phyloP scores from a whole-genome alignment of 2,329 filamentous ascomycete genomes.

The Alternaria ethzedia region DNA sequence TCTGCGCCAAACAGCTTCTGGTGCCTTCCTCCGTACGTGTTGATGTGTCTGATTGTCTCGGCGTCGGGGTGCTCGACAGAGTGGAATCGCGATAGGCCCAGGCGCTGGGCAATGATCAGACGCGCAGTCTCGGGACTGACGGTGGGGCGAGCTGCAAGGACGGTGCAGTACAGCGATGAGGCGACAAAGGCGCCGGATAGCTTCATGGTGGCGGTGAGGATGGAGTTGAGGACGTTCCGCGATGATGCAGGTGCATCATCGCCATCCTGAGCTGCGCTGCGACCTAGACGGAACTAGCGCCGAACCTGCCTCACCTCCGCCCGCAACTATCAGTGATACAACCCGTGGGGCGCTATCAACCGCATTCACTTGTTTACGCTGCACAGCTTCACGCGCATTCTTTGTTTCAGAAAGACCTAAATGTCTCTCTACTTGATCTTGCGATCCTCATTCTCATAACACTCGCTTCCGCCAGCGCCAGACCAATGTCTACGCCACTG shows the following conservation, averaged over 20 bases:
- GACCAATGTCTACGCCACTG: slow-evolving; percentile 48
- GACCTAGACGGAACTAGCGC: slow-evolving; percentile 11
- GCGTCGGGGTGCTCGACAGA: slow-evolving; percentile 49
- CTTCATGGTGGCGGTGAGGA: slow-evolving; percentile 53
- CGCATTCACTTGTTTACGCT: background rate
- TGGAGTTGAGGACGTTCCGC: slow-evolving; percentile 19
- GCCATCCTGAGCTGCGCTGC: slow-evolving; percentile 13
- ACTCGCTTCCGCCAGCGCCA: slow-evolving; percentile 18
- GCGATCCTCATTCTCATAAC: slow-evolving; percentile 20
- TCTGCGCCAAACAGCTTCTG: slow-evolving; percentile 51
- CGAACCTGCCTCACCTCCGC: slow-evolving; percentile 20
- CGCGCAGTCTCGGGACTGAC: slow-evolving; percentile 54
- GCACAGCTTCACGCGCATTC: background rate
- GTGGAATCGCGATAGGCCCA: slow-evolving; percentile 59
- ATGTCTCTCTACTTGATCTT: slow-evolving; percentile 24
- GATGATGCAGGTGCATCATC: slow-evolving; percentile 24
- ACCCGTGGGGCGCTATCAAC: background rate
- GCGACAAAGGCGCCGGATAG: slow-evolving; percentile 48
- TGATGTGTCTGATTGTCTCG: slow-evolving; percentile 54
- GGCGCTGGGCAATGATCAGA: slow-evolving; percentile 58
- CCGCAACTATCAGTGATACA: background rate
- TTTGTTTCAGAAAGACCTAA: slow-evolving; percentile 9
- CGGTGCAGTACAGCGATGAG: slow-evolving; percentile 50
- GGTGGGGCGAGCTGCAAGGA: slow-evolving; percentile 39
- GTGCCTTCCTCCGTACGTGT: slow-evolving; percentile 52